phyloP scores from a whole-genome alignment of 2,329 filamentous ascomycete genomes.

The Venturia pyrina region DNA sequence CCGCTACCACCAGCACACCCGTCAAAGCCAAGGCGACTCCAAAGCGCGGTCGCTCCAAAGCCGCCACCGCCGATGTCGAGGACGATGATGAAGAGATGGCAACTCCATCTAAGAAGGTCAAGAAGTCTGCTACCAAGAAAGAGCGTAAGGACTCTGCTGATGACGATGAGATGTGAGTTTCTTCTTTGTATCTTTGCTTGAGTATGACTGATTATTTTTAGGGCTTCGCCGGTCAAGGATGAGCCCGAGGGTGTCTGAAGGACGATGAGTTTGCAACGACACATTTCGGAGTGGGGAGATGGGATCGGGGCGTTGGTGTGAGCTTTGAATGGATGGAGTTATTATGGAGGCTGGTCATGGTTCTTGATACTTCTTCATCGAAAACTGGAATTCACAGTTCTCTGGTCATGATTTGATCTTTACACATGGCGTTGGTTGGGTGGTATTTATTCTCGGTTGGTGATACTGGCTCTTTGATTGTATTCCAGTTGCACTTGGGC shows the following conservation, averaged over 20 bases:
- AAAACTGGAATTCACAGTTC: not conserved
- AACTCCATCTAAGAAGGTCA: not conserved
- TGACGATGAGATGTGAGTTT: not conserved
- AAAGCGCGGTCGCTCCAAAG: constrained; percentile 5
- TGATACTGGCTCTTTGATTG: too few species aligned
- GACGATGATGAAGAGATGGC: not conserved
- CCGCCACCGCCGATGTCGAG: not conserved
- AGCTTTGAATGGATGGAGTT: not conserved
- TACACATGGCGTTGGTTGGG: not conserved
- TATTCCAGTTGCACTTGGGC: too few species aligned
- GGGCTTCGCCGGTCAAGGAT: not conserved
- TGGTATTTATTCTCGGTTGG: too few species aligned
- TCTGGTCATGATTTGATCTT: not conserved
- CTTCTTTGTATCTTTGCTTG: not conserved
- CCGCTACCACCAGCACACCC: not conserved
- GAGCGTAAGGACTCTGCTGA: not conserved
- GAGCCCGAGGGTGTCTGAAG: not conserved
- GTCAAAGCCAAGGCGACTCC: not conserved
- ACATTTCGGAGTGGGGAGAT: not conserved
- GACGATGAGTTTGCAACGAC: not conserved
- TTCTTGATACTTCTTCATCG: not conserved
- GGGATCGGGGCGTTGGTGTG: not conserved
- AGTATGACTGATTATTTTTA: not conserved
- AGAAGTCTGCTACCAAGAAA: not conserved
- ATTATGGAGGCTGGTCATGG: not conserved